phyloP scores from a whole-genome alignment of 352 stramenopile genomes.

The Phytophthora crassamura region DNA sequence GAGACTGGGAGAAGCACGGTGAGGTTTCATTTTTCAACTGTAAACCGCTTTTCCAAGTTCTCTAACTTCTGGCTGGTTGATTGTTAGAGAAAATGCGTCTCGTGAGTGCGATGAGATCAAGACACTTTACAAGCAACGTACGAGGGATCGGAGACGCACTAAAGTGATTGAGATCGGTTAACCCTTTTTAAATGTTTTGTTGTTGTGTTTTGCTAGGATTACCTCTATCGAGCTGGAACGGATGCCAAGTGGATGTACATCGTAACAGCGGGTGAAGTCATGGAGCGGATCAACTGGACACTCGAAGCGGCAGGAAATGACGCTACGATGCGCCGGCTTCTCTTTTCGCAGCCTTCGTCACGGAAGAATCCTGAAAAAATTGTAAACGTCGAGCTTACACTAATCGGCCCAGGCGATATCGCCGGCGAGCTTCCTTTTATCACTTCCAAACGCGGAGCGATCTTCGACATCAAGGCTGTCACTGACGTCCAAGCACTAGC shows the following conservation, averaged over 20 bases:
- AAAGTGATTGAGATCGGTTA: neutral
- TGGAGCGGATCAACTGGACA: slow-evolving; percentile 72
- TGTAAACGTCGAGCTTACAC: slow-evolving; percentile 70
- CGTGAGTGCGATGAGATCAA: slow-evolving; percentile 68
- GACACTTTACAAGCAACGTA: slow-evolving; percentile 73
- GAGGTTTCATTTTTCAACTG: neutral
- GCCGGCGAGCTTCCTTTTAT: slow-evolving; percentile 69
- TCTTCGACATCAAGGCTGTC: slow-evolving; percentile 74
- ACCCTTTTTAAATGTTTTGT: neutral
- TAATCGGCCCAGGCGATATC: slow-evolving; percentile 68
- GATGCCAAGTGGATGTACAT: slow-evolving; percentile 83
- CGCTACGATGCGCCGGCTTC: slow-evolving; percentile 30
- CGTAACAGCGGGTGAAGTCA: slow-evolving; percentile 69
- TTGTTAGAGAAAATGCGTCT: slow-evolving; percentile 76
- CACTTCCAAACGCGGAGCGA: slow-evolving; percentile 49
- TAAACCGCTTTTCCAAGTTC: neutral
- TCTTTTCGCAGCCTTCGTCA: slow-evolving; percentile 32
- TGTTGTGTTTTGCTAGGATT: slow-evolving; percentile 45
- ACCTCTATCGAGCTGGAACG: slow-evolving; percentile 66
- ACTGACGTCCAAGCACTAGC: slow-evolving; percentile 70
- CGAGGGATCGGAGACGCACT: neutral
- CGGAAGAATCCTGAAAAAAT: slow-evolving; percentile 69
- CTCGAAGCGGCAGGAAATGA: slow-evolving; percentile 33
- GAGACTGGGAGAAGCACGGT: slow-evolving; percentile 77
- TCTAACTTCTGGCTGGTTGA: neutral